A percentile compares a stretch with the other conserved stretches of the same genome.
phyloP scores from a whole-genome alignment of 257 asterid genomes.

The Orobanche coerulescens region DNA sequence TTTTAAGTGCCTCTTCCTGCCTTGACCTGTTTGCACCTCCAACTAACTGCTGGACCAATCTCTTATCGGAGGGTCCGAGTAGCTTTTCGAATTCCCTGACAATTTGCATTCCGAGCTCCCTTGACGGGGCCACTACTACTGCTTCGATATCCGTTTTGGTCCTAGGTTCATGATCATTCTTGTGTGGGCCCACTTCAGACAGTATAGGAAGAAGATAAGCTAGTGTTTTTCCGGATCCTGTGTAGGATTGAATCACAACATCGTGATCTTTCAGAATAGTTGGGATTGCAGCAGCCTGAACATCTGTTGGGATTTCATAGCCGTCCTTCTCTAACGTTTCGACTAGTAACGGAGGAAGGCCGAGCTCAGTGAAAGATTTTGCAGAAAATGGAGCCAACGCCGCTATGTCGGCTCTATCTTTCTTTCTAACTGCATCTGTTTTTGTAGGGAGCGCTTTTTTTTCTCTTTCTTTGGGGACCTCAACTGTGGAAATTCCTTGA shows the following conservation, averaged over 20 bases:
- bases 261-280: conserved; percentile 65
- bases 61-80: conserved; percentile 74
- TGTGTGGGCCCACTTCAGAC: conserved; percentile 53
- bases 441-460: conserved; percentile 34
- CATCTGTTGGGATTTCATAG: conserved; percentile 73
- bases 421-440: conserved; percentile 24
- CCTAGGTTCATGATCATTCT: conserved; percentile 31
- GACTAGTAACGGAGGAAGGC: conserved; percentile 61
- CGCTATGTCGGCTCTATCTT: conserved; percentile 36
- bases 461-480: conserved; percentile 47
- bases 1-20: conserved; percentile 91
- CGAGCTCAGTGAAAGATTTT: conserved; percentile 74
- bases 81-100: conserved; percentile 90
- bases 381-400: conserved; percentile 73
- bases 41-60: conserved; percentile 88
- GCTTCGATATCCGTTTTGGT: conserved; percentile 55
- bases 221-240: conserved; percentile 95
- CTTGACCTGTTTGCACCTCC: conserved; percentile 95
- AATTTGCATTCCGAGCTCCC: conserved; percentile 99
- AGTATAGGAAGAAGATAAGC: conserved; percentile 97
- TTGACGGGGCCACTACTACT: conserved; percentile 89
- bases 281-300: conserved; percentile 91
- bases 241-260: conserved; percentile 86
- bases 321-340: conserved; percentile 80
- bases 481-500: conserved; percentile 48